Evolutionary conservation across 2,329 filamentous ascomycete species (phyloP).

Genomic region (Arthrocladium fulminans): DNA sequence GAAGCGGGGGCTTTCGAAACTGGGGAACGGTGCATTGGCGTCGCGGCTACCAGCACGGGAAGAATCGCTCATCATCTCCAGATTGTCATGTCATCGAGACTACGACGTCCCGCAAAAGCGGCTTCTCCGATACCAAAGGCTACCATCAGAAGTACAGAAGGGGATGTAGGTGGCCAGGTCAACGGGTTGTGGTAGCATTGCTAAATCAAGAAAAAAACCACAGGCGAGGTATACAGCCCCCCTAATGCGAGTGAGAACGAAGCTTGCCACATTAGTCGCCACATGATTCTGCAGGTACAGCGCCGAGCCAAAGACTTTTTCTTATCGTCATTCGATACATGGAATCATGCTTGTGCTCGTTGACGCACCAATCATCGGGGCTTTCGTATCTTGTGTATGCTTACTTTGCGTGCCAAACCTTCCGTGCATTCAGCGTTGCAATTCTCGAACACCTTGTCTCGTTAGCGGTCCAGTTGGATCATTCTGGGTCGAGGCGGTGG

Average conservation of each 20-base stretch:
- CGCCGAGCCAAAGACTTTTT: background rate
- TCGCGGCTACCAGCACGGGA: too few species aligned
- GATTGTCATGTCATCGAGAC: background rate
- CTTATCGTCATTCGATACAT: background rate
- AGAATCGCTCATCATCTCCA: background rate
- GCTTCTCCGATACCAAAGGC: background rate
- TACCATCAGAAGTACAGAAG: too few species aligned
- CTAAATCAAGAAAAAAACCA: background rate
- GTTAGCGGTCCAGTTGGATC: background rate
- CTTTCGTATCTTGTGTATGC: background rate
- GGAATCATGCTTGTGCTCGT: background rate
- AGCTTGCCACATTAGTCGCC: background rate
- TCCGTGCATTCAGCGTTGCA: background rate
- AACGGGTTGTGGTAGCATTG: background rate
- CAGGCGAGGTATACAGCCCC: background rate
- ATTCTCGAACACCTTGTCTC: background rate
- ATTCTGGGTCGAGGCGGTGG: background rate
- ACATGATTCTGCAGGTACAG: background rate
- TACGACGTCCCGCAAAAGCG: background rate
- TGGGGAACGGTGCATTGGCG: too few species aligned
- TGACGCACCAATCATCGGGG: background rate
- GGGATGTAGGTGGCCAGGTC: background rate
- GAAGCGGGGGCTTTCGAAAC: background rate
- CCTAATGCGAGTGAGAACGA: background rate
- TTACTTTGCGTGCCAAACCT: background rate